Conservation (phyloP, 2,329 filamentous ascomycete species). For the Claviceps monticola region DNA sequence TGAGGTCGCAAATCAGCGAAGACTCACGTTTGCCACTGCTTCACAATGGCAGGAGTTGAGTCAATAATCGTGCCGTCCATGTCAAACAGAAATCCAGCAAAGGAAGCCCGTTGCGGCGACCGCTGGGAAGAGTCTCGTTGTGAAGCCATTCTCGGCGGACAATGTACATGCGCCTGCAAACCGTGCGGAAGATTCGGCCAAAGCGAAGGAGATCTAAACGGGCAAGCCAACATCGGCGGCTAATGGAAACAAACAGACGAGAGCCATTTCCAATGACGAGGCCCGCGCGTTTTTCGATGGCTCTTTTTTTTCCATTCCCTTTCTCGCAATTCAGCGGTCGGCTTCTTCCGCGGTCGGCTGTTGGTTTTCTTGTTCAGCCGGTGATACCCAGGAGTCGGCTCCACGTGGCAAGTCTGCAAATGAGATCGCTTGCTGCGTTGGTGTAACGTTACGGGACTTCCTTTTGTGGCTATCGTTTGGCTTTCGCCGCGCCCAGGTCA, state of each 20-base stretch:
- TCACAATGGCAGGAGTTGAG: constrained; percentile 61
- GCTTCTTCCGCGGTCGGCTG: background rate
- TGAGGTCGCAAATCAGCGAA: background rate
- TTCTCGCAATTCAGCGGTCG: background rate
- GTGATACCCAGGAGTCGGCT: background rate
- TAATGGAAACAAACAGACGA: no score
- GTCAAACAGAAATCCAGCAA: constrained; percentile 51
- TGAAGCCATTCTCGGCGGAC: constrained; percentile 16
- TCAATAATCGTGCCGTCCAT: constrained; percentile 80
- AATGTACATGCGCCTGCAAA: no score
- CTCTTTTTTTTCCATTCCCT: background rate
- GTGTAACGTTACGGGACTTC: constrained; percentile 5
- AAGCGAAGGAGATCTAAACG: no score
- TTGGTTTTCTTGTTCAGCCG: background rate
- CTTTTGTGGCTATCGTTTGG: background rate
- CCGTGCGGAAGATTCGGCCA: no score
- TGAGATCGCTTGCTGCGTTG: background rate
- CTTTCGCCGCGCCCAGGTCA: background rate
- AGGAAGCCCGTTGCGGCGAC: constrained; percentile 31
- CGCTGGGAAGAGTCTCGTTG: constrained; percentile 23
- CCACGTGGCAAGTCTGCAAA: constrained; percentile 17
- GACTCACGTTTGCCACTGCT: constrained; percentile 59
- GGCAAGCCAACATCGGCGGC: no score
- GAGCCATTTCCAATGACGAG: no score
- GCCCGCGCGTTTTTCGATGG: no score